A percentile compares a stretch with the other conserved stretches of the same genome.
Conservation (phyloP, 2,329 filamentous ascomycete species). For the Fusarium mexicanum region DNA sequence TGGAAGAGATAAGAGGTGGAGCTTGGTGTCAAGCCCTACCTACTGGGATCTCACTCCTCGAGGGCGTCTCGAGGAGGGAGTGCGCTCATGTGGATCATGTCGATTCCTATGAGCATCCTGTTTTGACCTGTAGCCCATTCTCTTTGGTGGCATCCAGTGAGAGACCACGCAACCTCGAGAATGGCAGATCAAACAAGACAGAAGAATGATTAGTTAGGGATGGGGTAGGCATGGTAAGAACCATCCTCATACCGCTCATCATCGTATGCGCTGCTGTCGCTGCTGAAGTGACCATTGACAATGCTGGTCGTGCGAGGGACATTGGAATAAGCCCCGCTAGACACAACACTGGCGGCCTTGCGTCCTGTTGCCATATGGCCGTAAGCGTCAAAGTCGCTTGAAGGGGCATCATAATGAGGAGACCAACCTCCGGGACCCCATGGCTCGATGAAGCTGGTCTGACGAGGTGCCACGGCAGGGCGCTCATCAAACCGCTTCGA, state of each 20-base stretch:
- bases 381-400: conserved; percentile 42
- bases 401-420: conserved; percentile 38
- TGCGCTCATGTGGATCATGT: conserved; percentile 12
- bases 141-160: not conserved
- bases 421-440: conserved; percentile 48
- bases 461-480: conserved; percentile 40
- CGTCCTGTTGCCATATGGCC: conserved; percentile 42
- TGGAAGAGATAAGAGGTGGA: conserved; percentile 29
- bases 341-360: conserved; percentile 40
- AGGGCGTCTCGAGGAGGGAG: conserved; percentile 5
- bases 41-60: conserved; percentile 19
- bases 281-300: conserved; percentile 43
- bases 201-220: conserved; percentile 42
- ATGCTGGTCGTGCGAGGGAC: conserved; percentile 46
- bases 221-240: conserved; percentile 50
- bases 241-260: conserved; percentile 49
- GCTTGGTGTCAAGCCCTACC: conserved; percentile 32
- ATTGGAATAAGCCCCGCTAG: conserved; percentile 40
- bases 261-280: conserved; percentile 44
- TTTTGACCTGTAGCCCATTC: conserved; percentile 13
- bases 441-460: conserved; percentile 49
- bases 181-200: conserved; percentile 21
- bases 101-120: conserved; percentile 1
- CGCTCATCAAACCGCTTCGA: conserved; percentile 51
- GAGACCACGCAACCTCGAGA: not conserved